Percentiles rank a stretch among this genome's conserved stretches.
phyloP scores from a whole-genome alignment of 495 filamentous ascomycete species.

The Cenococcum geophilum region DNA sequence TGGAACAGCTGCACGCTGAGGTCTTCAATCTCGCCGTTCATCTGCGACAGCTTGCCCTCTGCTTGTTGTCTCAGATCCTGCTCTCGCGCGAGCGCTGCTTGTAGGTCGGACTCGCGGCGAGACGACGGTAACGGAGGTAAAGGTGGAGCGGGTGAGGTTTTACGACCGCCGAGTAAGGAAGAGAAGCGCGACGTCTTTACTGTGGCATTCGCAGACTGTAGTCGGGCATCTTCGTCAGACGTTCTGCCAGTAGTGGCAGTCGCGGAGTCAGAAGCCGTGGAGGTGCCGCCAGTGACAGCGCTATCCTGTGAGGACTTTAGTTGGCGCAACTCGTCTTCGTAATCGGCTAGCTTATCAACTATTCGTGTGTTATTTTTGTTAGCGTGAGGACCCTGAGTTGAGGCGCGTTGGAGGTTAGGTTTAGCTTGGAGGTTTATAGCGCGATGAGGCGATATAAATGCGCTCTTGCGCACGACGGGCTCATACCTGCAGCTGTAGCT shows the following conservation, averaged over 20 bases:
- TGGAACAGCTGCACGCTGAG: slow-evolving; percentile 79
- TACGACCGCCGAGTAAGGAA: slow-evolving; percentile 29
- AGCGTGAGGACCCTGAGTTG: not conserved
- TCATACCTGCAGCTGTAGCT: slow-evolving; percentile 66
- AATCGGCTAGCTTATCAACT: slow-evolving; percentile 81
- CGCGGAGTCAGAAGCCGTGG: slow-evolving; percentile 8
- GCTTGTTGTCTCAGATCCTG: slow-evolving; percentile 64
- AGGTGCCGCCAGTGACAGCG: slow-evolving; percentile 2
- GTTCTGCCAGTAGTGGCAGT: slow-evolving; percentile 26
- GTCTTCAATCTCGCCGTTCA: slow-evolving; percentile 81
- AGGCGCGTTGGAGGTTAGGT: not conserved
- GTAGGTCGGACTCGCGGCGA: slow-evolving; percentile 48
- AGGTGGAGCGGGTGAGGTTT: slow-evolving; percentile 20
- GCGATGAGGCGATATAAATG: not conserved
- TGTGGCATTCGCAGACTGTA: slow-evolving; percentile 39
- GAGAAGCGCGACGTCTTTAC: slow-evolving; percentile 50
- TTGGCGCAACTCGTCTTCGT: slow-evolving; percentile 80
- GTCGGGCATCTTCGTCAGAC: slow-evolving; percentile 34
- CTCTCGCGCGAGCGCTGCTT: slow-evolving; percentile 67
- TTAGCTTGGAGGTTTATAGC: not conserved
- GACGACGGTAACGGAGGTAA: slow-evolving; percentile 17
- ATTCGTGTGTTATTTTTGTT: slow-evolving; percentile 15
- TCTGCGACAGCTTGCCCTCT: slow-evolving; percentile 64
- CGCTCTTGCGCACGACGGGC: not conserved
- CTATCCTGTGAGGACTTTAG: slow-evolving; percentile 48